These are phyloP conservation scores for Pachysandra terminalis DNA, from an alignment of 164 flowering plant species.

Conservation along the genomic window DNA sequence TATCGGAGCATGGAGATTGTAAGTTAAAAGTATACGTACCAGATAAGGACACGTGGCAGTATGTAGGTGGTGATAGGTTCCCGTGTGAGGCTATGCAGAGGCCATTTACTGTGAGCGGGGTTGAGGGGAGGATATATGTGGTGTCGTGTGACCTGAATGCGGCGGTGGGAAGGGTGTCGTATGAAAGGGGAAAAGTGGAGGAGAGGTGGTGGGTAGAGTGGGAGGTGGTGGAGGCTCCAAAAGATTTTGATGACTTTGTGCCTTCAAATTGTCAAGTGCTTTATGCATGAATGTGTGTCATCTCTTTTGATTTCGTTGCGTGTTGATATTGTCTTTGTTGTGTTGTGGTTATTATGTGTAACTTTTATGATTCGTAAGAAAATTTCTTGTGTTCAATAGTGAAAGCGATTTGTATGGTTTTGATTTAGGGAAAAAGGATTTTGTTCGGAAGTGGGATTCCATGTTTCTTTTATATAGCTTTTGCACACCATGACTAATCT, in stretches of 20 bases:
- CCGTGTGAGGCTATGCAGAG: conserved; percentile 35
- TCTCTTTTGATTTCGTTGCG: neutral
- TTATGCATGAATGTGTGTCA: conserved; percentile 35
- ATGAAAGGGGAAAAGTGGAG: neutral
- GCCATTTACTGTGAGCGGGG: conserved; percentile 38
- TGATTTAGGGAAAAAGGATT: no score
- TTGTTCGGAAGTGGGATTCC: no score
- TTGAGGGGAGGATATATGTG: conserved; percentile 39
- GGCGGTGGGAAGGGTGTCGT: conserved; percentile 38
- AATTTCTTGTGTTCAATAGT: no score
- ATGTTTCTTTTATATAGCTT: no score
- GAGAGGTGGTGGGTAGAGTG: conserved; percentile 29
- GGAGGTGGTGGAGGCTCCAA: conserved; percentile 39
- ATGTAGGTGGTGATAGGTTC: conserved; percentile 33
- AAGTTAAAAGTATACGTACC: conserved; percentile 37
- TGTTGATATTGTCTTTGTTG: no score
- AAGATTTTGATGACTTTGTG: conserved; percentile 23
- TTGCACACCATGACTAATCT: no score
- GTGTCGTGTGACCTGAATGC: conserved; percentile 32
- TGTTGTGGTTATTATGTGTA: no score
- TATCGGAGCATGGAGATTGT: conserved; percentile 45
- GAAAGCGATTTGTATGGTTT: no score
- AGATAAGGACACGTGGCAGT: conserved; percentile 40
- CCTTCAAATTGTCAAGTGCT: conserved; percentile 44
- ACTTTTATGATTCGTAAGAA: no score